These are phyloP conservation scores for Mortierella antarctica DNA, from an alignment of 192 early-diverging fungal species.

Conservation along the genomic window DNA sequence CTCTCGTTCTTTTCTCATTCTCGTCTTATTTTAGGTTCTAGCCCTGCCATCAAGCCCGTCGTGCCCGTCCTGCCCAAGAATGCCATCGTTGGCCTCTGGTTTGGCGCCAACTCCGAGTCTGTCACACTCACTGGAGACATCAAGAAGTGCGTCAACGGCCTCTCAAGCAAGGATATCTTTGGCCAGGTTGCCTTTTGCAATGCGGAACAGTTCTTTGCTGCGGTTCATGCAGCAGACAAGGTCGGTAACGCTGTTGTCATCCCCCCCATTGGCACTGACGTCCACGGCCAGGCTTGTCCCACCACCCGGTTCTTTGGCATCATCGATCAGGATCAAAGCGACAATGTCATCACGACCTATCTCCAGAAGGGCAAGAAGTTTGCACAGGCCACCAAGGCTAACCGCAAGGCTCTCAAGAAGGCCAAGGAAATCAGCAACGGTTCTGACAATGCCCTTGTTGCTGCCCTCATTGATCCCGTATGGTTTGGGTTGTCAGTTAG, in stretches of 20 bases:
- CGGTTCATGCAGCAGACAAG: constrained; percentile 1
- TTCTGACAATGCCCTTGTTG: constrained; percentile 39
- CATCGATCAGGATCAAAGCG: constrained; percentile 43
- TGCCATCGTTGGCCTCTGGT: constrained; percentile 30
- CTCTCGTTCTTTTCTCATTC: background rate
- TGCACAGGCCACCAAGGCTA: constrained; percentile 19
- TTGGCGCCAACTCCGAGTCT: constrained; percentile 31
- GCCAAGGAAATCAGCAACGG: constrained; percentile 14
- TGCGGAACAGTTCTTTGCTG: constrained; percentile 24
- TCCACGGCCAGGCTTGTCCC: constrained; percentile 30
- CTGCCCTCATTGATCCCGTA: constrained; percentile 37
- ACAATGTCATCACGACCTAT: constrained; percentile 45
- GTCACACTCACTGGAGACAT: constrained; percentile 30
- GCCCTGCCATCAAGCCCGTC: constrained; percentile 19
- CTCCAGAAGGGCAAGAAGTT: constrained; percentile 12
- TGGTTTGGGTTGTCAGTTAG: background rate
- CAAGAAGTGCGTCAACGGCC: constrained; percentile 22
- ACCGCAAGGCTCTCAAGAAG: constrained; percentile 19
- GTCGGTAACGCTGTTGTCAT: constrained; percentile 5
- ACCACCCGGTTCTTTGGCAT: constrained; percentile 37
- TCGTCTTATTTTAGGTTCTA: constrained; percentile 3
- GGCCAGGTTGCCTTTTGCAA: constrained; percentile 37
- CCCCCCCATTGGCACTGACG: constrained; percentile 19
- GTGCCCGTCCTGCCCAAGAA: constrained; percentile 28
- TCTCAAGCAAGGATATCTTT: constrained; percentile 31